phyloP scores from a whole-genome alignment of 768 basidiomycete genomes.

The Rhizopogon roseolus region DNA sequence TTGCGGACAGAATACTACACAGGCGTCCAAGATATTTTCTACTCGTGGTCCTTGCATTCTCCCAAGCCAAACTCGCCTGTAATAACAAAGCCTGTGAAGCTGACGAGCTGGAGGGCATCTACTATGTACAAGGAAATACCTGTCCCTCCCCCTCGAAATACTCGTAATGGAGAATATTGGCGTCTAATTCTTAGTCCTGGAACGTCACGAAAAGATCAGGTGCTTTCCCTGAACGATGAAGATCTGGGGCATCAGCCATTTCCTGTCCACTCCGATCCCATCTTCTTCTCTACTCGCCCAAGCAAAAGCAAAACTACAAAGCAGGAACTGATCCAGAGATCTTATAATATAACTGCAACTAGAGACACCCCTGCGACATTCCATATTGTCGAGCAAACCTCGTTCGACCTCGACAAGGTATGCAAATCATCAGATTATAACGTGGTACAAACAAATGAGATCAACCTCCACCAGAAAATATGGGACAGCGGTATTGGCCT shows the following conservation, averaged over 20 bases:
- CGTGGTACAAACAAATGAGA: not conserved
- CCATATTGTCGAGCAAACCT: conserved; percentile 71
- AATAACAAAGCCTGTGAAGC: conserved; percentile 46
- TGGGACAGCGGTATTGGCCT: conserved; percentile 94
- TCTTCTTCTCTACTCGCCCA: conserved; percentile 36
- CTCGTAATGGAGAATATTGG: conserved; percentile 56
- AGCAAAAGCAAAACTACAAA: conserved; percentile 35
- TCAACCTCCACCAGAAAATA: conserved; percentile 64
- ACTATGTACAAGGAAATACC: conserved; percentile 74
- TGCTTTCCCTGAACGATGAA: conserved; percentile 39
- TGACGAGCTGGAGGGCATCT: conserved; percentile 67
- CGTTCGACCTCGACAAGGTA: conserved; percentile 93
- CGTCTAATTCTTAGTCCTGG: conserved; percentile 53
- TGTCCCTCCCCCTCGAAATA: conserved; percentile 56
- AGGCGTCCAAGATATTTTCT: conserved; percentile 58
- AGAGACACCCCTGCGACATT: conserved; percentile 28
- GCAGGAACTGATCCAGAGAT: conserved; percentile 64
- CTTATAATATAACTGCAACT: conserved; percentile 37
- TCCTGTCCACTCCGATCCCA: conserved; percentile 67
- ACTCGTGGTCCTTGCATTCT: conserved; percentile 49
- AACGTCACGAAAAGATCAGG: conserved; percentile 19
- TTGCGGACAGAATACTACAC: conserved; percentile 73
- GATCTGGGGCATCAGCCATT: conserved; percentile 45
- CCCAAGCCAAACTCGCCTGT: conserved; percentile 14
- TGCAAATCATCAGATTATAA: conserved; percentile 10